Base-by-base conservation (phyloP, 2,329 filamentous ascomycete species). In the Falciphora oryzae region DNA sequence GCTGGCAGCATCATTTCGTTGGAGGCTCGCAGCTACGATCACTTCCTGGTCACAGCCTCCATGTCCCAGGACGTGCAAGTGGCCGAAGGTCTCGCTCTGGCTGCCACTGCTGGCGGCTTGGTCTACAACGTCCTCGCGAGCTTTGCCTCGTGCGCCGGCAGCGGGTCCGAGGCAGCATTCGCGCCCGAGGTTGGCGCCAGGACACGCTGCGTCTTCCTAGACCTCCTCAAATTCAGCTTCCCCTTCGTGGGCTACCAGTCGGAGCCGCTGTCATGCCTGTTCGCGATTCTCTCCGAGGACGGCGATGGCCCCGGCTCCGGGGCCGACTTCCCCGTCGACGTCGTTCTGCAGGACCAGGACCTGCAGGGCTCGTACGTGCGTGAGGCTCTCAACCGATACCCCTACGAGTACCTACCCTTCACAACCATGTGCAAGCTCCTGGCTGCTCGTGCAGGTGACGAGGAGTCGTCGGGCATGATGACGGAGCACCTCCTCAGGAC, bases 341-440 rank as follows among this genome's bases (percentile, higher is more conserved):
- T 58, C 14, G 75, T 89, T 67, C 75, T 88, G 29, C 76, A 81
- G 25, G 85, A 91, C 67, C 74, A 80, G 27, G 71, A 80, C 8
- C 75, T 92, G 25, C 80, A 89, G 71, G 80, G 80, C 28, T 79
- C 78, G 62, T 86, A 83, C 67, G 85, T 96, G 38, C 80, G 85
- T 62, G 85, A 90, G 72, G 87, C 93, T 8, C 83, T 89, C 58
- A 84, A 85, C 66, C 88, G 94, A 64, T 97, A 93, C 72, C 94
- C 94, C 0, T 94, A 91, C 74, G 94, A 97, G 76, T 88, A 91
- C 60, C 76, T 88, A 3, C 92, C 93, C 0, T 92, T 97, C 70
- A 77, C 96, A 66, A 86, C 84, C 63, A 78, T 96, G 56, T 89
- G 87, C 72, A 87, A 87, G 64, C 85, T 84, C 56, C 77, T 96